Evolutionary conservation across 331 rosid genomes (phyloP).

Genomic region (Spiraea crenata): DNA sequence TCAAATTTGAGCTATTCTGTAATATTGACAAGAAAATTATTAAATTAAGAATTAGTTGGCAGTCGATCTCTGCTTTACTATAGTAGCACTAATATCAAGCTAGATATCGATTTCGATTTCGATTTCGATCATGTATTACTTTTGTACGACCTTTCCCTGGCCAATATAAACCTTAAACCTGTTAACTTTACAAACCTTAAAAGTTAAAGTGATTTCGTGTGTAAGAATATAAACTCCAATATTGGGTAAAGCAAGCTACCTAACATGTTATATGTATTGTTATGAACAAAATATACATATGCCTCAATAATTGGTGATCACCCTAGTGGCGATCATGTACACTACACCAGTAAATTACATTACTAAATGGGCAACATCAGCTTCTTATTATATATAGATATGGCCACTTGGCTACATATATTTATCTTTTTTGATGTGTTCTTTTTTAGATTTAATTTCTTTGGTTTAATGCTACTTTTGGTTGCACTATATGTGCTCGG

Average conservation of each 20-base stretch:
- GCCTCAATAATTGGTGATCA: constrained; percentile 24
- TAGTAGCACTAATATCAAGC: too few relatives aligned
- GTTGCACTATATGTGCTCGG: constrained; percentile 31
- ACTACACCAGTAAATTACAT: neutral
- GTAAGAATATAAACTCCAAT: neutral
- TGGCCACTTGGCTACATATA: constrained; percentile 23
- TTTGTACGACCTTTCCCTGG: neutral
- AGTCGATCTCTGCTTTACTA: too few relatives aligned
- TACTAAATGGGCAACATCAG: constrained; percentile 22
- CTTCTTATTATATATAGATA: neutral
- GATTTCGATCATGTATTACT: neutral
- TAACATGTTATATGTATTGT: neutral
- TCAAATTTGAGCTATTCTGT: too few relatives aligned
- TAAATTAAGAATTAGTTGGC: too few relatives aligned
- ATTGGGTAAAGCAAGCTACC: neutral
- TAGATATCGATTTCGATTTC: too few relatives aligned
- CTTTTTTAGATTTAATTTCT: constrained; percentile 2
- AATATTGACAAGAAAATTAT: too few relatives aligned
- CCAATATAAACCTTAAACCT: neutral
- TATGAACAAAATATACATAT: neutral
- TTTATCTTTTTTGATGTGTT: neutral
- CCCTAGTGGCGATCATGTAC: too few relatives aligned
- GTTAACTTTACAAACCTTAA: neutral
- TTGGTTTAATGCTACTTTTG: constrained; percentile 17
- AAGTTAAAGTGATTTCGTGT: too few relatives aligned